phyloP scores from a whole-genome alignment of 1,284 basidiomycete genomes.

The Ustilago vetiveriae region DNA sequence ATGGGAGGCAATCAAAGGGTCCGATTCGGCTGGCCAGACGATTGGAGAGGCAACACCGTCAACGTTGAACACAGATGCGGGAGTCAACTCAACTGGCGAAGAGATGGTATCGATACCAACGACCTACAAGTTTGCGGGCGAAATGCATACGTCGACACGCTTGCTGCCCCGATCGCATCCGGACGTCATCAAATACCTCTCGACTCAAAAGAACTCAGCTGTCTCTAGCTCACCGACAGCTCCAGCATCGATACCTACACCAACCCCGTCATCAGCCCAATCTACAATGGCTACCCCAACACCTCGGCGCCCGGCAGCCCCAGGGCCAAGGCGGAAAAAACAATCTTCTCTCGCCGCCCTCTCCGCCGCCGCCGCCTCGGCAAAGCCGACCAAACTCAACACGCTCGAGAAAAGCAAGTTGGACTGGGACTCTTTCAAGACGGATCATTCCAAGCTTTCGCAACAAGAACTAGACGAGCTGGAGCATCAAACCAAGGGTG shows the following conservation, averaged over 20 bases:
- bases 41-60: background rate
- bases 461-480: constrained; percentile 60
- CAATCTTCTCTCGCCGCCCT: constrained; percentile 44
- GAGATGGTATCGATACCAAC: constrained; percentile 42
- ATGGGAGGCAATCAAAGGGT: constrained; percentile 33
- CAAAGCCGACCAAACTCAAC: constrained; percentile 61
- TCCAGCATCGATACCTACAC: background rate
- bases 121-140: constrained; percentile 54
- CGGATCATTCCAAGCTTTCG: constrained; percentile 31
- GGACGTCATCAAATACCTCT: constrained; percentile 48
- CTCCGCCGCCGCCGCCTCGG: constrained; percentile 30
- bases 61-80: too few relatives aligned
- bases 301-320: constrained; percentile 1
- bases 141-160: constrained; percentile 23
- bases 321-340: constrained; percentile 46
- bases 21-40: background rate
- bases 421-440: constrained; percentile 58
- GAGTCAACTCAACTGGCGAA: constrained; percentile 11
- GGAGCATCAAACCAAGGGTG: constrained; percentile 63
- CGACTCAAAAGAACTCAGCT: constrained; percentile 2
- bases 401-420: constrained; percentile 66
- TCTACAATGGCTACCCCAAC: background rate
- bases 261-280: constrained; percentile 8
- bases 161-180: constrained; percentile 50
- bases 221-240: background rate